Base-by-base conservation (phyloP, 257 asterid species). In the Penstemon barbatus region DNA sequence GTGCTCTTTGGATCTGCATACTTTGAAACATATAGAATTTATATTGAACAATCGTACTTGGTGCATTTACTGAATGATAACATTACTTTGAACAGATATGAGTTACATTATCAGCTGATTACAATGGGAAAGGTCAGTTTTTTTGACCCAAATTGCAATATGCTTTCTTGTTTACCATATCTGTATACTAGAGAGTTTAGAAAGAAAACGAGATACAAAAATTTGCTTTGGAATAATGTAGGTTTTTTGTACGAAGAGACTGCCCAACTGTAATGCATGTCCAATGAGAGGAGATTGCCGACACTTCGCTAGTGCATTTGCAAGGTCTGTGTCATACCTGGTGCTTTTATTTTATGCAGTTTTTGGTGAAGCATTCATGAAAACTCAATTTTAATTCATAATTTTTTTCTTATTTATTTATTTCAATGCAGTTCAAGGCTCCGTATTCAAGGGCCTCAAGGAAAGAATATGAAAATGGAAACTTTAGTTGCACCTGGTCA, bases 251-350 rank as follows among this genome's bases (percentile, higher is more conserved):
- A 82, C 86, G 3, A 86, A 85, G 82, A 62, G 0, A 8, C 9
- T 7, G 0, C 96, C 94, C 1, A 90, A 86, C 36, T 88, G 90
- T 55, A 73, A 72, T 25, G 79, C 80, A 5, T 90, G 97, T 53
- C 96, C 96, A 10, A 52, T 82, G 85, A 84, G 57, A 65, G 78
- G 42, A 5, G 74, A 74, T 4, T 90, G 95, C 78, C 71, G 53
- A 39, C 86, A 90, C 66, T 88, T 57, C 76, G 89, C 90, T 15
- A 88, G 96, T 61, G 81, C 73, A 56, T 54, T 12, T 70, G 88
- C 85, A 63, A 84, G 92, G 96, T 90, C 57, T 52, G 77, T 55
- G 13, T 58, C 57, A 51, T 39, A 37, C 61, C 44, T 25, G 37
- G 55, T 25, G 11, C 51, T 15, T 54, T 11, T 8, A 37, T 52